These are phyloP conservation scores for Plenodomus lindquistii DNA, from an alignment of 2,329 filamentous ascomycete species.

Conservation along the genomic window DNA sequence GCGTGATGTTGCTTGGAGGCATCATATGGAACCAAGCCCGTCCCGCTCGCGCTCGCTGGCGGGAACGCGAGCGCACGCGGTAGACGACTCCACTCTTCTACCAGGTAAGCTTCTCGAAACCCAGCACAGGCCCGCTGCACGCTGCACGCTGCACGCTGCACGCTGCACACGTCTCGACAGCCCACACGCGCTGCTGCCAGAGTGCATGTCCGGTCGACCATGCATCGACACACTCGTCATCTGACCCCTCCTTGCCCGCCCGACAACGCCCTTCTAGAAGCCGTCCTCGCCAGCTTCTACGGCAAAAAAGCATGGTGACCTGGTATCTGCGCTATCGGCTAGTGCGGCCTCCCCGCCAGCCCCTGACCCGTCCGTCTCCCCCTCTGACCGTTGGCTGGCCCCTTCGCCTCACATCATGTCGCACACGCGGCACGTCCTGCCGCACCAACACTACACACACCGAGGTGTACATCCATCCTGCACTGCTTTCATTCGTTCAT, in stretches of 20 bases:
- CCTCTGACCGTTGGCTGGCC: slow-evolving; percentile 11
- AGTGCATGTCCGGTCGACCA: too few species aligned
- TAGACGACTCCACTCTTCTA: slow-evolving; percentile 4
- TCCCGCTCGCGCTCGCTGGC: slow-evolving; percentile 7
- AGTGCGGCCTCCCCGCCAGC: too few species aligned
- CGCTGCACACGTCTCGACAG: too few species aligned
- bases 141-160: not conserved
- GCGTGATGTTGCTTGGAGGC: slow-evolving; percentile 13
- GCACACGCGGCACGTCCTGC: slow-evolving; percentile 14
- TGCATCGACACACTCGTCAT: not conserved
- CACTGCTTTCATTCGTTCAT: not conserved
- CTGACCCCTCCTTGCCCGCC: not conserved
- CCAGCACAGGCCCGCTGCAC: slow-evolving; percentile 1
- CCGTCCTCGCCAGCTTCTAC: not conserved
- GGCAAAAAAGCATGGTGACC: slow-evolving; percentile 4
- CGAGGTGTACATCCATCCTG: slow-evolving; percentile 1
- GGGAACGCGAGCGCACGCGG: slow-evolving; percentile 2
- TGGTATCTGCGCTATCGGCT: slow-evolving; percentile 3
- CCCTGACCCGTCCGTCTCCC: slow-evolving; percentile 5
- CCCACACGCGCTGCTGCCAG: too few species aligned
- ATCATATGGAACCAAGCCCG: not conserved
- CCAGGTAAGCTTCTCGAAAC: slow-evolving; percentile 15
- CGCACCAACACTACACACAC: slow-evolving; percentile 7
- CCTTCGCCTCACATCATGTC: slow-evolving; percentile 17
- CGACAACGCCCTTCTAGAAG: not conserved